Conservation (phyloP, 2,329 filamentous ascomycete genomes). For the Fonsecaea pugnacius region DNA sequence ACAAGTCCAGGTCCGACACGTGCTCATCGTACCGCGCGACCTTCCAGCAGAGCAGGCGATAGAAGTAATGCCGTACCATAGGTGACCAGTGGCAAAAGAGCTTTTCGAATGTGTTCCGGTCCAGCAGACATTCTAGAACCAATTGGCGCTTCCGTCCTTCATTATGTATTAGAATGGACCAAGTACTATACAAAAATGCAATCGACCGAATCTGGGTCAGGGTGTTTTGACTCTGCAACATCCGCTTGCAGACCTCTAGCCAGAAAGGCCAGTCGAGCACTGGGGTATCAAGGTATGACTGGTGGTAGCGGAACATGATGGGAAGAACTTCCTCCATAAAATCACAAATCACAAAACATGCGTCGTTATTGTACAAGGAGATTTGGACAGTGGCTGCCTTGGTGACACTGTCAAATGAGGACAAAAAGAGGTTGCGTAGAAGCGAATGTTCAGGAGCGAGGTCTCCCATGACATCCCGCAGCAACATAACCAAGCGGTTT, state of each 20-base stretch:
- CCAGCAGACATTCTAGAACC: constrained; percentile 75
- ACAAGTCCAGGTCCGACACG: constrained; percentile 68
- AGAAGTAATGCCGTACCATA: constrained; percentile 92
- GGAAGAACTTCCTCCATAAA: constrained; percentile 81
- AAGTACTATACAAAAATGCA: constrained; percentile 78
- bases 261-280: constrained; percentile 82
- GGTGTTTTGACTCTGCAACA: constrained; percentile 82
- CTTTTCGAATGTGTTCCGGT: constrained; percentile 73
- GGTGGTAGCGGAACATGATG: constrained; percentile 65
- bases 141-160: constrained; percentile 69
- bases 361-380: constrained; percentile 78
- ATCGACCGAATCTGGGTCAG: constrained; percentile 86
- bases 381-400: constrained; percentile 75
- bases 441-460: constrained; percentile 57
- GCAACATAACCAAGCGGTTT: constrained; percentile 78
- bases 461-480: constrained; percentile 77
- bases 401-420: constrained; percentile 73
- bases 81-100: constrained; percentile 95
- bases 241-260: constrained; percentile 77
- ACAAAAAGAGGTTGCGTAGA: constrained; percentile 72
- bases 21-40: constrained; percentile 76
- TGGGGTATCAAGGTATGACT: constrained; percentile 51
- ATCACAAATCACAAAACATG: constrained; percentile 88
- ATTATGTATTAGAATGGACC: constrained; percentile 72
- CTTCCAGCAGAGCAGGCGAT: constrained; percentile 88